phyloP scores from a whole-genome alignment of 2,329 filamentous ascomycete genomes.

The Trichothecium roseum region DNA sequence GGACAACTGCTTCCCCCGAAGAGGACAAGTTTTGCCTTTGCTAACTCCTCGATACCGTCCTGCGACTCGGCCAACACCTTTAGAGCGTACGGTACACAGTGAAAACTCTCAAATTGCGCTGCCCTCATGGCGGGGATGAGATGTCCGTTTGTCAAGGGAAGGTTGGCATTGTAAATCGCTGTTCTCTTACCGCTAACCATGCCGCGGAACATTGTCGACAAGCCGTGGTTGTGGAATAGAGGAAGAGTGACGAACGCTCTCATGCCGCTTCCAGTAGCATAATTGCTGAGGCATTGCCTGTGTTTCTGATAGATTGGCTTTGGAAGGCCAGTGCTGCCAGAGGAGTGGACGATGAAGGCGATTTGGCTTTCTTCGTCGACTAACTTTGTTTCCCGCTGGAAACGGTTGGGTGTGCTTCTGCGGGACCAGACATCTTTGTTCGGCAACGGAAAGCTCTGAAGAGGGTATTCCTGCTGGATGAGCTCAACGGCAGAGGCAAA shows the following conservation, averaged over 20 bases:
- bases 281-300: conserved; percentile 35
- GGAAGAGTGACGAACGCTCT: conserved; percentile 44
- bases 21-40: conserved; percentile 38
- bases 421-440: conserved; percentile 4
- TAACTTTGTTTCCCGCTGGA: conserved; percentile 7
- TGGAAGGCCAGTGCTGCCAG: conserved; percentile 49
- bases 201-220: conserved; percentile 42
- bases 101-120: conserved; percentile 37
- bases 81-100: conserved; percentile 53
- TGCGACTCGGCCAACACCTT: conserved; percentile 51
- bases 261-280: conserved; percentile 25
- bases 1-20: conserved; percentile 49
- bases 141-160: conserved; percentile 44
- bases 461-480: conserved; percentile 6
- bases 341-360: conserved; percentile 23
- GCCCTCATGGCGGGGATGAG: conserved; percentile 30
- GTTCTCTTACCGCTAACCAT: conserved; percentile 39
- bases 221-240: conserved; percentile 48
- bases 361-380: conserved; percentile 11
- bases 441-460: conserved; percentile 6
- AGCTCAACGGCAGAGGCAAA: conserved; percentile 2
- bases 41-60: conserved; percentile 38
- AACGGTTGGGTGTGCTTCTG: conserved; percentile 8
- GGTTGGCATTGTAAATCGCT: conserved; percentile 40
- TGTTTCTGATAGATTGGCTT: conserved; percentile 54